Conservation (phyloP, 805 yeast genomes). For the Kluyveromyces dobzhanskii region DNA sequence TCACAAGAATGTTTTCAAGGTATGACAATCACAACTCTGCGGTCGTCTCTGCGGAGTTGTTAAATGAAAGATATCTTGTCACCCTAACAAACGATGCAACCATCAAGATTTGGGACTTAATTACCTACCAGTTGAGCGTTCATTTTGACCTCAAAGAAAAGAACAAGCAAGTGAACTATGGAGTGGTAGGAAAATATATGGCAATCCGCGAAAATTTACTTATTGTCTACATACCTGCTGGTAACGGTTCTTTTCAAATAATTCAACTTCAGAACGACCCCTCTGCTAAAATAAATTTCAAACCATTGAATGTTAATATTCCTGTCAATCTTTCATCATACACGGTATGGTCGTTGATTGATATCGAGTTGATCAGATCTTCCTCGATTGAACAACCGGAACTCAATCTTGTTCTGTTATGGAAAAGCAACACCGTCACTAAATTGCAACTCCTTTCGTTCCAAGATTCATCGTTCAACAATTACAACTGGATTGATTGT, state of each 20-base stretch:
- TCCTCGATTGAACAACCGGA: constrained; percentile 13
- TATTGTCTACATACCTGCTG: constrained; percentile 35
- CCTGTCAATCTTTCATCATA: constrained; percentile 22
- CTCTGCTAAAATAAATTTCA: constrained; percentile 10
- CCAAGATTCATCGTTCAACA: constrained; percentile 17
- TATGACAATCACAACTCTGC: constrained; percentile 10
- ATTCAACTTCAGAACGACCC: constrained; percentile 24
- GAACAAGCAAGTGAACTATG: constrained; percentile 13
- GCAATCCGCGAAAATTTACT: constrained; percentile 27
- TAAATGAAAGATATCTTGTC: constrained; percentile 15
- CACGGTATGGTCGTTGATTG: constrained; percentile 27
- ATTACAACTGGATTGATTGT: constrained; percentile 22
- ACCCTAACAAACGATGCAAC: constrained; percentile 22
- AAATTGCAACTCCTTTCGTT: constrained; percentile 33
- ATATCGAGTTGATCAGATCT: constrained; percentile 20
- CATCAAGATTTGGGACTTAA: constrained; percentile 26
- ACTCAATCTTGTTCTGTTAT: constrained; percentile 37
- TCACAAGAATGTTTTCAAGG: constrained; percentile 22
- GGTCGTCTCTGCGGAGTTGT: constrained; percentile 18
- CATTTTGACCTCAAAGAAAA: constrained; percentile 9
- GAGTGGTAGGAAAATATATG: constrained; percentile 30
- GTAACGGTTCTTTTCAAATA: constrained; percentile 36
- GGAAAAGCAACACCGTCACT: constrained; percentile 59
- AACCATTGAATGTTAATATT: constrained; percentile 10
- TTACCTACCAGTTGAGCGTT: constrained; percentile 15